phyloP scores from a whole-genome alignment of 2,329 filamentous ascomycete genomes.

The Hysterium pulicare region DNA sequence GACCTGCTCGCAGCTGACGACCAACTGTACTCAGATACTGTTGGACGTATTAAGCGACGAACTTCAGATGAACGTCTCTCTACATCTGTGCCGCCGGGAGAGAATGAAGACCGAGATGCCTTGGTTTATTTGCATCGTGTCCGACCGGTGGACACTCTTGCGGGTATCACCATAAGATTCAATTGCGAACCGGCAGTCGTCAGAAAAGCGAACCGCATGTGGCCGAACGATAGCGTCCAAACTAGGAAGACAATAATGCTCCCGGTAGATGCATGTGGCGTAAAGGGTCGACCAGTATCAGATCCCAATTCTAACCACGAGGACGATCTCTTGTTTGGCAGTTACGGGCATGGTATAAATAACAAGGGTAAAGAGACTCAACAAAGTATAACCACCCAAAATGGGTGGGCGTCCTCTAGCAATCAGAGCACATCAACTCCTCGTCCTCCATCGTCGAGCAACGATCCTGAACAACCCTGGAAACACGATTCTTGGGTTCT shows the following conservation, averaged over 20 bases:
- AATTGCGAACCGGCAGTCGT: conserved; percentile 80
- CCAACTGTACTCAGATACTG: conserved; percentile 40
- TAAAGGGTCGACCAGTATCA: conserved; percentile 65
- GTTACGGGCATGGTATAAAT: conserved; percentile 21
- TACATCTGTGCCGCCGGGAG: conserved; percentile 48
- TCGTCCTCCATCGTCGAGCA: conserved; percentile 28
- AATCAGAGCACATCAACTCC: conserved; percentile 30
- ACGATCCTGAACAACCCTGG: conserved; percentile 67
- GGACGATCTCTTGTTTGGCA: conserved; percentile 36
- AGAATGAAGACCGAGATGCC: conserved; percentile 67
- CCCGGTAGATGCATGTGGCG: conserved; percentile 83
- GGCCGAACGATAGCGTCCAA: conserved; percentile 90
- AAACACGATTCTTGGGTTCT: conserved; percentile 86
- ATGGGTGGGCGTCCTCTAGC: conserved; percentile 37
- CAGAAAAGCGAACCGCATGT: conserved; percentile 85
- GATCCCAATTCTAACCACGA: conserved; percentile 34
- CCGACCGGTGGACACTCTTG: conserved; percentile 77
- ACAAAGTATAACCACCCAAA: conserved; percentile 24
- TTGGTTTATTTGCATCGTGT: conserved; percentile 90
- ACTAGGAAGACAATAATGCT: conserved; percentile 75
- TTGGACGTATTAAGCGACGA: conserved; percentile 58
- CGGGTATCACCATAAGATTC: conserved; percentile 86
- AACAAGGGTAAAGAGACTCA: conserved; percentile 7
- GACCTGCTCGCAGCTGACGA: conserved; percentile 46
- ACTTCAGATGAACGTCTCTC: conserved; percentile 61